Conservation (phyloP, 2,329 filamentous ascomycete genomes). For the Fusarium begoniae region DNA sequence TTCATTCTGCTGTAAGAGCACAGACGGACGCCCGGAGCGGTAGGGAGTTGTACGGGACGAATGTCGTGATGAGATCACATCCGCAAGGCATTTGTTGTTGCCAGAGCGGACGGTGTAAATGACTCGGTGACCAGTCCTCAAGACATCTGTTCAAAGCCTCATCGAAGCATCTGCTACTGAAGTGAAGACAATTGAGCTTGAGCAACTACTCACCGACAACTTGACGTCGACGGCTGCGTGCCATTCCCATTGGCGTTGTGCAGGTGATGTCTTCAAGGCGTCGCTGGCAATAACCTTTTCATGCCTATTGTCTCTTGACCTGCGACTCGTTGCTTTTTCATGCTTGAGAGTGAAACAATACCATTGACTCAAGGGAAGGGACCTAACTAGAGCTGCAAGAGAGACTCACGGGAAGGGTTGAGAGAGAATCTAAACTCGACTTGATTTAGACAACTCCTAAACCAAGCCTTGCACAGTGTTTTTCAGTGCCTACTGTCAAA, state of each 20-base stretch:
- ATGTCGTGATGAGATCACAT: slow-evolving; percentile 1
- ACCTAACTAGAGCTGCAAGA: neutral
- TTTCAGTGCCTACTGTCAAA: neutral
- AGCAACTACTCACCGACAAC: slow-evolving; percentile 14
- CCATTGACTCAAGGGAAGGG: slow-evolving; percentile 11
- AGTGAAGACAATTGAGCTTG: neutral
- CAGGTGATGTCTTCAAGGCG: slow-evolving; percentile 21
- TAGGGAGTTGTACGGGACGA: neutral
- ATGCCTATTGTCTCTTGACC: slow-evolving; percentile 8
- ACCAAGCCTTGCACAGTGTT: slow-evolving; percentile 7
- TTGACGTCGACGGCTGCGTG: slow-evolving; percentile 25
- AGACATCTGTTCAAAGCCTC: neutral
- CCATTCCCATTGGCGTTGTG: slow-evolving; percentile 1
- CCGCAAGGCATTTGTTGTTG: neutral
- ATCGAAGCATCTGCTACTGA: neutral
- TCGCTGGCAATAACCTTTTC: slow-evolving; percentile 16
- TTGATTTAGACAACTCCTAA: neutral
- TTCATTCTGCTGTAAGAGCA: slow-evolving; percentile 30
- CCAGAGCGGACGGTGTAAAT: neutral
- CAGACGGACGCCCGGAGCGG: slow-evolving; percentile 21
- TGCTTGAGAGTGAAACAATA: slow-evolving; percentile 9
- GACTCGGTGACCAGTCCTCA: neutral
- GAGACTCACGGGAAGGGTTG: neutral
- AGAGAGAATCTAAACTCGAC: slow-evolving; percentile 4
- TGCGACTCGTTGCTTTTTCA: slow-evolving; percentile 9